Base-by-base conservation (phyloP, 257 asterid genomes). In the Lycium barbarum region DNA sequence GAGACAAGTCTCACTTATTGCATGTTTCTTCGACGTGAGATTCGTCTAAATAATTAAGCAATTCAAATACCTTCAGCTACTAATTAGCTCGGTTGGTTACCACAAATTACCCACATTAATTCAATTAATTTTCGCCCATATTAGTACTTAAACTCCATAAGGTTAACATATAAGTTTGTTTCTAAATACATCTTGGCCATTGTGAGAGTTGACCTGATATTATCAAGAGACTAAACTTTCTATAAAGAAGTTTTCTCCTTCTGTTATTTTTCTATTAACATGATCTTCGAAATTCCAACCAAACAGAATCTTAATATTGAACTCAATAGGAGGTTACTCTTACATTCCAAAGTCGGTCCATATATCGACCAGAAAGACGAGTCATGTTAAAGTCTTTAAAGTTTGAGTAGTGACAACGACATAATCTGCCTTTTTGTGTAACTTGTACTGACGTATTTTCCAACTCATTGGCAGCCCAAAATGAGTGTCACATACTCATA, bases 391-490 rank as follows among this genome's bases (percentile, higher is more conserved):
- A 26, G 33, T 26, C n/a, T 43, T 43, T 71, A 53, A 70, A 38
- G 79, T 70, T 70, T 70, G 54, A 71, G 35, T 43, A 40, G 55
- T 17, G 36, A 43, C 80, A 43, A 1, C 0, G 22, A 72, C 11
- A 72, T 10, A 72, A 58, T 65, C 71, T 4, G 17, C 7, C 66
- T 13, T 14, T 65, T 11, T 65, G 40, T 45, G 58, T 22, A 45
- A 45, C 58, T 18, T 45, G 9, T 55, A 55, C 17, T 18, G 5
- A 4, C 65, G 5, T 45, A 12, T 17, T 45, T 72, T 45, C 55
- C 80, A n/a, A 73, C 40, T 73, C 80, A 72, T 45, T 45, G 17
- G 55, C 80, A 72, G 58, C 38, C 11, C 54, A 20, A 26, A 45
- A 72, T 10, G 58, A 72, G 3, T 45, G 38, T 72, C 33, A 26